These are phyloP conservation scores for Datisca glomerata DNA, from an alignment of 306 rosid genomes.

Conservation along the genomic window DNA sequence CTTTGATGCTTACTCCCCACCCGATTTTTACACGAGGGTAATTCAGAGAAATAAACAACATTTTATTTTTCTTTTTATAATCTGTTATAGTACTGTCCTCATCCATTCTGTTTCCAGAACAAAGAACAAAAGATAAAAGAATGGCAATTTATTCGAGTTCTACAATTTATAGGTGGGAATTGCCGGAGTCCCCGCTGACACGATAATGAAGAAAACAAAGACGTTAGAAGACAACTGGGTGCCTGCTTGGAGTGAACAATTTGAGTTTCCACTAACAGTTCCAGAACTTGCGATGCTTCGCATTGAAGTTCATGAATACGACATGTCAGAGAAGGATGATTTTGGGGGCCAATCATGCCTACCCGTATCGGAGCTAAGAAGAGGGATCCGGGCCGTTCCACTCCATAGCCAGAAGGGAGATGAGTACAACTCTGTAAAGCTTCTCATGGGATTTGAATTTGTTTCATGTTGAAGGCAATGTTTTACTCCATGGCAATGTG, in stretches of 20 bases:
- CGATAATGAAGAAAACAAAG: slow-evolving; percentile 58
- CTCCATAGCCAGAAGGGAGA: slow-evolving; percentile 50
- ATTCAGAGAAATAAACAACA: slow-evolving; percentile 18
- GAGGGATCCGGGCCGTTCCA: slow-evolving; percentile 69
- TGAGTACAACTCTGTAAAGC: slow-evolving; percentile 64
- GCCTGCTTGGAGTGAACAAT: slow-evolving; percentile 73
- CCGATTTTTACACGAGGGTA: slow-evolving; percentile 94
- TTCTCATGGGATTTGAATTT: slow-evolving; percentile 79
- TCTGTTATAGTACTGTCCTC: too few species aligned
- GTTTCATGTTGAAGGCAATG: slow-evolving; percentile 15
- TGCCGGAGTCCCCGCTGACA: slow-evolving; percentile 82
- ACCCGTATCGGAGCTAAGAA: slow-evolving; percentile 59
- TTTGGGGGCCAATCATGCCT: slow-evolving; percentile 93
- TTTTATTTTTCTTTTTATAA: neutral
- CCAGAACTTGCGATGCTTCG: slow-evolving; percentile 88
- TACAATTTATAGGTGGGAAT: slow-evolving; percentile 61
- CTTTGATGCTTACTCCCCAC: slow-evolving; percentile 90
- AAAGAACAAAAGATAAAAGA: too few species aligned
- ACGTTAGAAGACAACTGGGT: slow-evolving; percentile 82
- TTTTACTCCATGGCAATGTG: neutral
- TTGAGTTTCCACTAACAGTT: slow-evolving; percentile 60
- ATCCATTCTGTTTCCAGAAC: too few species aligned
- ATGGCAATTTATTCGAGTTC: neutral
- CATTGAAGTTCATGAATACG: slow-evolving; percentile 89
- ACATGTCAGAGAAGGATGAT: slow-evolving; percentile 96